These are phyloP conservation scores for Gypsophila paniculata DNA, from an alignment of 179 eudicot genomes.

Conservation along the genomic window DNA sequence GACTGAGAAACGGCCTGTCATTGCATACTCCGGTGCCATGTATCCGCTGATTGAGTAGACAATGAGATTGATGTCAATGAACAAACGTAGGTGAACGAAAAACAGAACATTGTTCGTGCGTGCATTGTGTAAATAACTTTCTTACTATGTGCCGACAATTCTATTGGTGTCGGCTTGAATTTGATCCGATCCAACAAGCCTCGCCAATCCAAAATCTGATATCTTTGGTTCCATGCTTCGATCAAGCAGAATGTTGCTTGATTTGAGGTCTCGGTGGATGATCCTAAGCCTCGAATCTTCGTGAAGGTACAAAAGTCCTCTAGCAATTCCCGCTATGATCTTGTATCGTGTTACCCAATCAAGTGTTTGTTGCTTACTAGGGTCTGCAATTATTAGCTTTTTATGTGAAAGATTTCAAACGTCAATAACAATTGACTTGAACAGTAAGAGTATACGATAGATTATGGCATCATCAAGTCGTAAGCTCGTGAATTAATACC, in stretches of 20 bases:
- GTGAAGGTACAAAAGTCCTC: constrained; percentile 40
- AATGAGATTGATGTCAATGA: not conserved
- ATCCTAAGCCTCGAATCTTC: constrained; percentile 46
- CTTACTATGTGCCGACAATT: constrained; percentile 23
- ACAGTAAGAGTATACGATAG: no score
- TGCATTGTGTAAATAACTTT: not conserved
- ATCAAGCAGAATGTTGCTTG: constrained; percentile 38
- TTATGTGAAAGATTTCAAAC: no score
- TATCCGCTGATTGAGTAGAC: not conserved
- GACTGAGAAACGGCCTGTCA: constrained; percentile 12
- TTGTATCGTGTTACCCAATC: constrained; percentile 30
- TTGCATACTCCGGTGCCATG: constrained; percentile 20
- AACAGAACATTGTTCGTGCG: no score
- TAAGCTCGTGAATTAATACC: no score
- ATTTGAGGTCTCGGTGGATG: constrained; percentile 46
- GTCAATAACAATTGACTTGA: no score
- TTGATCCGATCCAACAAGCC: constrained; percentile 33
- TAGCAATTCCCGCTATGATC: constrained; percentile 27
- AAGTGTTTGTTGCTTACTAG: constrained; percentile 14
- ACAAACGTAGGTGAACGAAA: not conserved
- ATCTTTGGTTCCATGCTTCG: constrained; percentile 32
- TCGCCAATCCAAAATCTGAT: constrained; percentile 36
- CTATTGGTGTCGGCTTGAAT: constrained; percentile 26
- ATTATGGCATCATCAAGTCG: no score
- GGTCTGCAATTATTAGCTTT: constrained; percentile 25